Percentiles rank a stretch among this genome's conserved stretches.
Conservation (phyloP, 495 filamentous ascomycete species). For the Trypethelium eluteriae region DNA sequence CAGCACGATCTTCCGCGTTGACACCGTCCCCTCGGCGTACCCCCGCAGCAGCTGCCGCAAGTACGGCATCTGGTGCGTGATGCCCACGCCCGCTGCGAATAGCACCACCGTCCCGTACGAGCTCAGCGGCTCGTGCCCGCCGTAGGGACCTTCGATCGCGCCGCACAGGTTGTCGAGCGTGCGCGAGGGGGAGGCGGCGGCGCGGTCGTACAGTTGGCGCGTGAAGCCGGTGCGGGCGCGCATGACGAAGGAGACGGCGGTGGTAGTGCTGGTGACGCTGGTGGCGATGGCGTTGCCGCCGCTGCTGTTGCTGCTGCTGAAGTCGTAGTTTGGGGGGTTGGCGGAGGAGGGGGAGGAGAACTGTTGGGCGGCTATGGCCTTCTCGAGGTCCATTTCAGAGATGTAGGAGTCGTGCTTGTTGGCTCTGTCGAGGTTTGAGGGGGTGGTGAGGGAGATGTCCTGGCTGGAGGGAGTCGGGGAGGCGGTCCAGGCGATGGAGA, state of each 20-base stretch:
- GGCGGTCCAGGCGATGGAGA: slow-evolving; percentile 48
- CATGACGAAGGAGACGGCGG: slow-evolving; percentile 47
- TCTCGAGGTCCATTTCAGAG: slow-evolving; percentile 22
- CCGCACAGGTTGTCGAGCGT: slow-evolving; percentile 40
- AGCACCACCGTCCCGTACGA: slow-evolving; percentile 50
- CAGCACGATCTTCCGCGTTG: slow-evolving; percentile 58
- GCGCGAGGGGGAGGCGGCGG: slow-evolving; percentile 35
- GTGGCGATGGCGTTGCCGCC: slow-evolving; percentile 14
- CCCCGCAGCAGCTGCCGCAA: slow-evolving; percentile 44
- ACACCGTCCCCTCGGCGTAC: slow-evolving; percentile 36
- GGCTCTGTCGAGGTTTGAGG: background rate
- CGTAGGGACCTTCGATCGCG: slow-evolving; percentile 51
- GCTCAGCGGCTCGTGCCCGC: slow-evolving; percentile 44
- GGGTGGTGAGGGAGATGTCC: background rate
- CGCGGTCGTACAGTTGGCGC: slow-evolving; percentile 43
- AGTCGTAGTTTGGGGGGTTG: slow-evolving; percentile 3
- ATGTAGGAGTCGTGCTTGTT: slow-evolving; percentile 1
- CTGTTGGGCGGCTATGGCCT: slow-evolving; percentile 16
- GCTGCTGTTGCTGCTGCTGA: slow-evolving; percentile 13
- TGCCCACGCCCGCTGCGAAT: slow-evolving; percentile 53
- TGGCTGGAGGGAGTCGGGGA: background rate
- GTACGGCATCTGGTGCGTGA: slow-evolving; percentile 52
- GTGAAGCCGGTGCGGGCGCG: slow-evolving; percentile 51
- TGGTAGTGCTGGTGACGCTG: slow-evolving; percentile 35
- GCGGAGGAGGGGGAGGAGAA: background rate